phyloP scores from a whole-genome alignment of 2,329 filamentous ascomycete species.

The Xylaria polymorpha region DNA sequence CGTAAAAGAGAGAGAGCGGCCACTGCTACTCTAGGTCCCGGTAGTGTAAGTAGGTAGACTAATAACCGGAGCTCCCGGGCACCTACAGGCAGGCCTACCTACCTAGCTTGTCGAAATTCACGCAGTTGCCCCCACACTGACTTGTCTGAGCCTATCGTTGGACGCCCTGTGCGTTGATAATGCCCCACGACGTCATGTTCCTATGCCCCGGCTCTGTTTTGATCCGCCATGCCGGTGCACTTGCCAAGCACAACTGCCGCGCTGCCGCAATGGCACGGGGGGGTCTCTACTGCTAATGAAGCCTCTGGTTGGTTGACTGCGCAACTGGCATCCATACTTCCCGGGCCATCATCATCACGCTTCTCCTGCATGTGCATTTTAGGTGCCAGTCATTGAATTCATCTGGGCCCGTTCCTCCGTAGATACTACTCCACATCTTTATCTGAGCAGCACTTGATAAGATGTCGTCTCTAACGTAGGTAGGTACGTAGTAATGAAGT shows the following conservation, averaged over 20 bases:
- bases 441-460: too few relatives aligned
- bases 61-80: conserved; percentile 28
- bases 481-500: not conserved
- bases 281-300: not conserved
- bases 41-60: not conserved
- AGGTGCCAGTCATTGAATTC: not conserved
- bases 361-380: conserved; percentile 7
- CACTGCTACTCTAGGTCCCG: too few relatives aligned
- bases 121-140: conserved; percentile 28
- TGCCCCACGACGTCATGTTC: conserved; percentile 29
- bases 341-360: not conserved
- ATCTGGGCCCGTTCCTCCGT: conserved; percentile 14
- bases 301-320: not conserved
- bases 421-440: not conserved
- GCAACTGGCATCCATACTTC: not conserved
- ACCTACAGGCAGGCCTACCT: too few relatives aligned
- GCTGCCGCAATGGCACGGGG: not conserved
- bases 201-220: conserved; percentile 12
- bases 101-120: conserved; percentile 29
- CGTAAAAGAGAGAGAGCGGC: not conserved
- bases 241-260: conserved; percentile 29
- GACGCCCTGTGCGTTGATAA: not conserved
- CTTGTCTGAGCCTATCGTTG: not conserved
- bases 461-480: too few relatives aligned
- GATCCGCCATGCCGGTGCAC: conserved; percentile 9